Base-by-base conservation (phyloP, 345 rosid species). In the Brassica cretica region DNA sequence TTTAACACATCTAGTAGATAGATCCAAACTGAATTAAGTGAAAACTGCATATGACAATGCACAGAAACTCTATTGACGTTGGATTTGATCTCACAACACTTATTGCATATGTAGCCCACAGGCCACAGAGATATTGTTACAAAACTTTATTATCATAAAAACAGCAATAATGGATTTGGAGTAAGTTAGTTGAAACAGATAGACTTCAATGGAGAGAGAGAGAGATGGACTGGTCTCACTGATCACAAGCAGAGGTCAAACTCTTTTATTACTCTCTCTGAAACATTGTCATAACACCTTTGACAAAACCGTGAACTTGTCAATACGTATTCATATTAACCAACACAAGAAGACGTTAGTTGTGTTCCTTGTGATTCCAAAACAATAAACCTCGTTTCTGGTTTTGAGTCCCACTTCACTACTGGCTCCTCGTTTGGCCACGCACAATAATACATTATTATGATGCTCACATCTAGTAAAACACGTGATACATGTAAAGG, bases 71-170 rank as follows among this genome's bases (percentile, higher is more conserved):
- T 37, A 55, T 16, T 64, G 66, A 64, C 71, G 3, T 37, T 62
- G 74, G 70, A 39, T 64, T 76, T 69, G 71, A 53, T 77, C 56
- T 37, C 46, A 64, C 81, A 77, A 56, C 72, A 77, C 76, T 77
- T 71, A 18, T 55, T 39, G 67, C 76, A 21, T 71, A 27, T 49
- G n/a, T 65, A 77, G 66, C 5, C 67, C 39, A 25, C 67, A 25
- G 5, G 30, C 76, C 25, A 41, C 59, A 25, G 3, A 59, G 71
- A 39, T 49, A 70, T 49, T 62, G 21, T 68, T n/a, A 60, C 58
- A 10, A 12, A 61, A 1, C 27, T 63, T 18, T 32, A 8, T 14
- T 19, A 56, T 77, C 46, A 62, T 19, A 11, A 14, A 29, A 68
- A 33, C 9, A 68, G 14, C 9, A 69, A 21, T 63, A 77, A 70